Base-by-base conservation (phyloP, 2,329 filamentous ascomycete genomes). In the Neofusicoccum sp. region DNA sequence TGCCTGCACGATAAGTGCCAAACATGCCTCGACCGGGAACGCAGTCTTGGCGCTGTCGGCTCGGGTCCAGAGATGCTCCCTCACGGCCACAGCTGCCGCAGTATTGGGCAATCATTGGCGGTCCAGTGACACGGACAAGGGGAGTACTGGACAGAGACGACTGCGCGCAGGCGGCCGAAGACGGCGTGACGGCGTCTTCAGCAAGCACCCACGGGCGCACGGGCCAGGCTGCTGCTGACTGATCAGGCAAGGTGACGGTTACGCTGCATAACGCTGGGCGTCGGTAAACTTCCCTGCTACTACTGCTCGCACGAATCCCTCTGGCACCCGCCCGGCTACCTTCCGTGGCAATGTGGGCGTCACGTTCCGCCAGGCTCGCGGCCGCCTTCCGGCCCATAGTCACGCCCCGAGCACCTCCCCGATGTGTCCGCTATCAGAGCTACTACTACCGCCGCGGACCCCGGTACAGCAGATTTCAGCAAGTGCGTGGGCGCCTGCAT, bases 401-500 rank as follows among this genome's bases (percentile, higher is more conserved):
- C 6, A 12, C 14, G 9, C 20, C 34, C 8, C 36, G 49, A 20
- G 16, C 34, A 30, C 26, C 49, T 8, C 12, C 49, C 11, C 56
- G 31, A 5, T 6, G 16, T 31, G 31, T 40, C 3, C 56, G 56
- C 33, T 28, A 41, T 48, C 43, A 48, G 56, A 48, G 56, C 56
- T 48, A 58, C 24, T 49, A 58, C 30, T 48, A 38, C 24, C 38
- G 57, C 44, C 45, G 33, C 28, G 7, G 57, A 12, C 43, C 43
- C 24, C 48, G 40, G 30, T 73, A 73, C 67, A 66, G 67, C 56
- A 70, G 71, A 63, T 74, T 74, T 65, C 44, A 64, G 16, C 60
- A 45, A 41, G 54, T 60, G 9, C 33, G 43, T 33, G n/a, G n/a
- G n/a, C n/a, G n/a, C n/a, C n/a, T n/a, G n/a, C n/a, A 31, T 34